Base-by-base conservation (phyloP, 2,329 filamentous ascomycete genomes). In the Colletotrichum chrysophilum region DNA sequence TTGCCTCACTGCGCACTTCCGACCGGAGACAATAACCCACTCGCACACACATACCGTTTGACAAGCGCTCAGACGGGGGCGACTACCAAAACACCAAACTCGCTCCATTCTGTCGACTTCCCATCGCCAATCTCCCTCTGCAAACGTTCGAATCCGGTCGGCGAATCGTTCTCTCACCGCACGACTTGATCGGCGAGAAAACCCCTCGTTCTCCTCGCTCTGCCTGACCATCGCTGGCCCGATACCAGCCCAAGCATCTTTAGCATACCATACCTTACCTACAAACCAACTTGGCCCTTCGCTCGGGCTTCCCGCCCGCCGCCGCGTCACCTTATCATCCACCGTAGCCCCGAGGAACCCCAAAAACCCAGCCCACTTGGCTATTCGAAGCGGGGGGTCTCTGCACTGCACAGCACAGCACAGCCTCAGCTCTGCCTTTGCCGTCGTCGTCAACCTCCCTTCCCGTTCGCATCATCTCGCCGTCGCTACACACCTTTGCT, bases 381-480 rank as follows among this genome's bases (percentile, higher is more conserved):
- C 66, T 71, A 34, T n/a, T 73, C 72, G 68, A 75, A 79, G 76
- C 76, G 76, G 76, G 76, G 76, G 74, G 75, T 24, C 73, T 72
- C 75, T 55, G 68, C 61, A 78, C 71, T 64, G 71, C 74, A 69
- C 76, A 66, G 71, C 61, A 78, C 71, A 70, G 74, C 77, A 78
- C 72, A 77, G 77, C 77, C 77, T 78, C 77, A 78, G 68, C 72
- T 78, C 72, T 78, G 77, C 75, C 75, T 71, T 71, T 64, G 68
- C 76, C 69, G 75, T 75, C 75, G 66, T 77, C 68, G 68, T 77
- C 67, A 77, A 76, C 71, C 61, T 67, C 74, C 70, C 75, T 32
- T 32, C 71, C 71, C 26, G 38, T 58, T 34, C 66, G 26, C 58
- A 60, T 70, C 68, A 75, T 26, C 66, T 74, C 74, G 64, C 18